These are phyloP conservation scores for Umbelopsis sp. DNA, from an alignment of 192 early-diverging fungal genomes.

Conservation along the genomic window DNA sequence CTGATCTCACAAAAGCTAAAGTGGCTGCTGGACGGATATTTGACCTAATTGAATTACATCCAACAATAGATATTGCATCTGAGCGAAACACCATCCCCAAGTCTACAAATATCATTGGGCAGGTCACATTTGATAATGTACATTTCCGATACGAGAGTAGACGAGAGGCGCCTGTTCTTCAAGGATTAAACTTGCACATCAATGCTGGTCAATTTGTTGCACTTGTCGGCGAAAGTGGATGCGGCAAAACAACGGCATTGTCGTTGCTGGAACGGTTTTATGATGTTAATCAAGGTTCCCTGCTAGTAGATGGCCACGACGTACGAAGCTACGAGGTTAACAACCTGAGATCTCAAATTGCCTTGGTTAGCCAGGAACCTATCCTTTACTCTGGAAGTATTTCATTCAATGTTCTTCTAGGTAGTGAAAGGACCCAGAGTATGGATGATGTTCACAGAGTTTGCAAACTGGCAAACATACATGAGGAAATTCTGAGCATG, in stretches of 20 bases:
- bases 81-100: conserved; percentile 39
- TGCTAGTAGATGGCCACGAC: conserved; percentile 70
- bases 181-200: conserved; percentile 52
- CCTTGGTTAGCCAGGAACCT: conserved; percentile 88
- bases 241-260: conserved; percentile 84
- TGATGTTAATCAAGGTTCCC: conserved; percentile 49
- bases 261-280: conserved; percentile 87
- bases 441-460: conserved; percentile 60
- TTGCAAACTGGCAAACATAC: conserved; percentile 70
- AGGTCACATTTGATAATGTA: conserved; percentile 67
- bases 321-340: not conserved
- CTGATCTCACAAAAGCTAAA: conserved; percentile 65
- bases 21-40: conserved; percentile 82
- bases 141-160: conserved; percentile 73
- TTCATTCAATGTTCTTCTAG: conserved; percentile 78
- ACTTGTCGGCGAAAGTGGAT: conserved; percentile 80
- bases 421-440: conserved; percentile 48
- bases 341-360: conserved; percentile 36
- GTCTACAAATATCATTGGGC: conserved; percentile 51
- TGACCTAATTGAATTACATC: conserved; percentile 74
- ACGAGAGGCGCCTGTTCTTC: conserved; percentile 58
- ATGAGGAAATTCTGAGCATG: conserved; percentile 73
- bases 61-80: conserved; percentile 70
- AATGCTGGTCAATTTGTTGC: conserved; percentile 77
- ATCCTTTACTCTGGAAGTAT: conserved; percentile 75